phyloP scores from a whole-genome alignment of 2,329 filamentous ascomycete species.

The Trichoderma endophyticum region DNA sequence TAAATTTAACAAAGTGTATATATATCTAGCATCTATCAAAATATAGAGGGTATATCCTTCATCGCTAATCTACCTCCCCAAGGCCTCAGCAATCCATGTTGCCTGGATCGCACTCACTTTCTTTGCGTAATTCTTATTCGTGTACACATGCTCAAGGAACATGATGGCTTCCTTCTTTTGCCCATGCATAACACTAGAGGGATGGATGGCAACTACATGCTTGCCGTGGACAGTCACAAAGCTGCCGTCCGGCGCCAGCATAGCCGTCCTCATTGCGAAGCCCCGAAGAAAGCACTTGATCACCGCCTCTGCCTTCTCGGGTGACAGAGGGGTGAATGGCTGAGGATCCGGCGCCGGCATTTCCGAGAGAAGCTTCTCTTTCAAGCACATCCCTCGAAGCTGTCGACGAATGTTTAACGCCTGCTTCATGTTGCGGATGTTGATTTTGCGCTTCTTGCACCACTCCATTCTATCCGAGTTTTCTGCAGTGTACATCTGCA shows the following conservation, averaged over 20 bases:
- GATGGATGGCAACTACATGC: conserved; percentile 60
- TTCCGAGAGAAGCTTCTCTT: conserved; percentile 48
- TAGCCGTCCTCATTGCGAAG: conserved; percentile 59
- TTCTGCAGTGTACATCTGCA: conserved; percentile 59
- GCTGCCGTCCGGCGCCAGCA: conserved; percentile 57
- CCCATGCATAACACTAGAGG: conserved; percentile 60
- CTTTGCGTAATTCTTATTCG: conserved; percentile 63
- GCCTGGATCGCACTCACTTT: conserved; percentile 61
- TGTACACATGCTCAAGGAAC: conserved; percentile 66
- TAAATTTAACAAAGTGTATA: background rate
- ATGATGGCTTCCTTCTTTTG: conserved; percentile 64
- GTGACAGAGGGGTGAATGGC: conserved; percentile 52
- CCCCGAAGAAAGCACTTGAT: conserved; percentile 61
- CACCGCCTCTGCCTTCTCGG: conserved; percentile 52
- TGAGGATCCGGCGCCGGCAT: conserved; percentile 51
- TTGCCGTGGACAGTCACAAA: conserved; percentile 60
- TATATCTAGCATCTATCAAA: background rate
- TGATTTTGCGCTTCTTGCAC: conserved; percentile 57
- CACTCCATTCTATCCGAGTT: conserved; percentile 53
- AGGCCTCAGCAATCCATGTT: conserved; percentile 55
- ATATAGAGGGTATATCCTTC: background rate
- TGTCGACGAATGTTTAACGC: conserved; percentile 61
- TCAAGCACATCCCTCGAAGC: conserved; percentile 54
- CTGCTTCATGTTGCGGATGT: conserved; percentile 59
- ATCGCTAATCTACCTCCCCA: conserved; percentile 32